Conservation (phyloP, 192 early-diverging fungal genomes). For the Obelidium mucronatum region DNA sequence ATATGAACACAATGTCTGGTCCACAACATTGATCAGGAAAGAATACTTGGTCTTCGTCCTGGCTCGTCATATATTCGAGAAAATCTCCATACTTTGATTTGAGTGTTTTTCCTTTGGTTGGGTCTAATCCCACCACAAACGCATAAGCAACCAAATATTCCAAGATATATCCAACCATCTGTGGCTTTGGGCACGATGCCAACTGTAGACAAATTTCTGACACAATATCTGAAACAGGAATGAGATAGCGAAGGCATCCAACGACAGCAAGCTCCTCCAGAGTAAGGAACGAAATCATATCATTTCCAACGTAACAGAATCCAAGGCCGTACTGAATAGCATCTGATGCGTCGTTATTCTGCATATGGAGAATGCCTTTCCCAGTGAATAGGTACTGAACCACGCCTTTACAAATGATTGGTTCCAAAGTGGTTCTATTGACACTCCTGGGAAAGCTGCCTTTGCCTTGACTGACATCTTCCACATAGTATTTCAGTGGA, state of each 20-base stretch:
- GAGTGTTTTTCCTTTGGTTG: neutral
- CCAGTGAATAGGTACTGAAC: slow-evolving; percentile 30
- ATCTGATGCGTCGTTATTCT: slow-evolving; percentile 11
- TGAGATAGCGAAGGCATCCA: slow-evolving; percentile 38
- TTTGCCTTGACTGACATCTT: no score
- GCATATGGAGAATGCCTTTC: neutral
- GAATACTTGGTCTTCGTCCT: slow-evolving; percentile 6
- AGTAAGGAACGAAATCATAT: slow-evolving; percentile 11
- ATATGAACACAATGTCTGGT: slow-evolving; percentile 44
- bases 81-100: slow-evolving; percentile 14
- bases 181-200: slow-evolving; percentile 27
- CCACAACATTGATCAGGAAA: slow-evolving; percentile 47
- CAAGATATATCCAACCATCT: slow-evolving; percentile 45
- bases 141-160: slow-evolving; percentile 46
- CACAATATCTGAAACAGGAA: slow-evolving; percentile 42
- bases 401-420: slow-evolving; percentile 23
- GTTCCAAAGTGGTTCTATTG: slow-evolving; percentile 11
- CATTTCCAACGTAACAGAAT: slow-evolving; percentile 11
- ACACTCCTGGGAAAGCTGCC: slow-evolving; percentile 14
- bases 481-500: slow-evolving; percentile 40
- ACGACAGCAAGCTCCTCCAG: slow-evolving; percentile 35
- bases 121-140: slow-evolving; percentile 30
- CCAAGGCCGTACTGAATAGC: slow-evolving; percentile 39
- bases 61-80: neutral
- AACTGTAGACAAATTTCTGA: neutral